Conservation (phyloP, 148 eudicot genomes). For the Silene uniflora region DNA sequence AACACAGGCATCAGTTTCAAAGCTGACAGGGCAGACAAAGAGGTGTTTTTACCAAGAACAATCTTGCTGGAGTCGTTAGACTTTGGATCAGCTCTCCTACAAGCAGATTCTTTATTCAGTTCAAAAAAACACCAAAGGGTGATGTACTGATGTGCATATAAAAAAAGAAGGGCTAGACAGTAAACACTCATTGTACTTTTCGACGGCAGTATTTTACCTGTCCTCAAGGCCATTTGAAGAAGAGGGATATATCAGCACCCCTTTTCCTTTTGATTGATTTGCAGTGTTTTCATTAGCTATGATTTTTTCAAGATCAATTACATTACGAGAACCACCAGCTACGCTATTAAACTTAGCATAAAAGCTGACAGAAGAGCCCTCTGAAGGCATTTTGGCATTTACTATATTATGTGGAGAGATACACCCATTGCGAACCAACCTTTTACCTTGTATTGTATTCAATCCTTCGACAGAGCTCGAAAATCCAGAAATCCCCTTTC, state of each 20-base stretch:
- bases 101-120: conserved; percentile 3
- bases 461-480: conserved; percentile 23
- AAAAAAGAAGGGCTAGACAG: too few relatives aligned
- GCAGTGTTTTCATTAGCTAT: conserved; percentile 36
- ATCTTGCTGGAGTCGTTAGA: conserved; percentile 10
- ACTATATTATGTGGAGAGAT: conserved; percentile 69
- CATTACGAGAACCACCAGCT: conserved; percentile 29
- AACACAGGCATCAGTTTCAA: conserved; percentile 8
- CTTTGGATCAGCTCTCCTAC: conserved; percentile 14
- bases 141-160: too few relatives aligned
- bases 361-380: conserved; percentile 25
- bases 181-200: too few relatives aligned
- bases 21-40: conserved; percentile 11
- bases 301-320: conserved; percentile 32
- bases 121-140: background rate
- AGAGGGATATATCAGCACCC: conserved; percentile 28
- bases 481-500: background rate
- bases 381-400: conserved; percentile 48
- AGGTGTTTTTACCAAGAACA: conserved; percentile 12
- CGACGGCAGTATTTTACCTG: conserved; percentile 9
- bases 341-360: conserved; percentile 18
- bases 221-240: conserved; percentile 29
- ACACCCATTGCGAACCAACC: conserved; percentile 75
- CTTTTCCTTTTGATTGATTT: conserved; percentile 47
- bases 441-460: conserved; percentile 24